Evolutionary conservation across 768 basidiomycete genomes (phyloP), one percentile per base, ranked within the genome.

Genomic region (Coprinopsis sp.): DNA sequence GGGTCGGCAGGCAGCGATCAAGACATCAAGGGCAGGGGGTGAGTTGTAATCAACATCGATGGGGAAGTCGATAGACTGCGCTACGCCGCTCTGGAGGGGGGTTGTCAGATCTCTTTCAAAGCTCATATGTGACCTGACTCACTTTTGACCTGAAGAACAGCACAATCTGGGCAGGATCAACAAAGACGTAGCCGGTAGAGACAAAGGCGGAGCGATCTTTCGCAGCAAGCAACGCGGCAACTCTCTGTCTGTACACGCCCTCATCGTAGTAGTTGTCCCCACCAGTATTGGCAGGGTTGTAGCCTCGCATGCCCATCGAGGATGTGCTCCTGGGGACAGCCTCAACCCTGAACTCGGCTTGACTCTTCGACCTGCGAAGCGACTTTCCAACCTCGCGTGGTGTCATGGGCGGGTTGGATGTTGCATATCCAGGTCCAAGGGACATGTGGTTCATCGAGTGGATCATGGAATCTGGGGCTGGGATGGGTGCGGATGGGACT

Each of bases 141-240:
- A 82, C 88, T 77, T 85, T 84, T 31, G 85, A 79, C 18, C 87
- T 74, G 69, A 91, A 91, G 70, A 90, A 90, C 44, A 91, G 65
- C 11, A 79, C 76, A 29, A 88, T 66, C 50, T 77, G 76, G 3
- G 79, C 71, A 14, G 82, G 77, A 63, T 88, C 85, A 31, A 87
- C 65, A 6, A 82, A 82, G 37, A 89, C 82, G 25, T 81, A 71
- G 1, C 88, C 87, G 10, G 76, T 77, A 11, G 81, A 73, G 1
- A 79, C 74, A 60, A 83, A 86, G 41, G 37, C 37, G 33, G 83
- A 78, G 3, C 72, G 72, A 25, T 77, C 68, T 59, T 82, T 88
- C 12, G 78, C 75, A 10, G 64, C 65, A 40, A 88, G 65, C 44
- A 90, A 61, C 30, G 69, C 67, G 1, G 76, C 65, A 4, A 88